These are phyloP conservation scores for Penicillium daleae DNA, from an alignment of 495 filamentous ascomycete genomes.

Conservation along the genomic window DNA sequence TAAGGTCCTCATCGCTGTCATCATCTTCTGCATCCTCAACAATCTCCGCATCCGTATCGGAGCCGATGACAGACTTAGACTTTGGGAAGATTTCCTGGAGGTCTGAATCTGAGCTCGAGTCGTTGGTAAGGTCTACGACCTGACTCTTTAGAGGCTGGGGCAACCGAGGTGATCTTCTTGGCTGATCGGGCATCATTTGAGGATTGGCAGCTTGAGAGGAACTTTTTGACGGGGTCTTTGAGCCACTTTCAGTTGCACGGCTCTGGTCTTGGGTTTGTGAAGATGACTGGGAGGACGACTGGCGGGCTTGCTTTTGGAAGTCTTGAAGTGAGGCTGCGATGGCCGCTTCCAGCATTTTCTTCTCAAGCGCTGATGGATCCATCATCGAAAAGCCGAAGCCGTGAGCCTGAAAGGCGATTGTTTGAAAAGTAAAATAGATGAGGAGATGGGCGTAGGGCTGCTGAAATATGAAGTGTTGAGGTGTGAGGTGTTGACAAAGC, in stretches of 20 bases:
- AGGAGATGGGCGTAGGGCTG: neutral
- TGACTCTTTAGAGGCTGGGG: neutral
- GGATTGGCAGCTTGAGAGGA: neutral
- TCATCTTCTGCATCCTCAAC: slow-evolving; percentile 16
- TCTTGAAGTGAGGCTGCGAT: slow-evolving; percentile 7
- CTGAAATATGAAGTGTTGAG: neutral
- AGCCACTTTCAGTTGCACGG: neutral
- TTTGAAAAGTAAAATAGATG: neutral
- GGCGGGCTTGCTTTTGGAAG: neutral
- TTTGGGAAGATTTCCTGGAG: slow-evolving; percentile 35
- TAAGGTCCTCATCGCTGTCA: slow-evolving; percentile 50
- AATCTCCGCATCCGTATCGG: slow-evolving; percentile 37
- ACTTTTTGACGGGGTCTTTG: neutral
- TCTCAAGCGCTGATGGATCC: neutral
- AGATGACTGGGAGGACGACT: neutral
- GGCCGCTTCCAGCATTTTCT: slow-evolving; percentile 5
- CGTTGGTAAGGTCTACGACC: slow-evolving; percentile 46
- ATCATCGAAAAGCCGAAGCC: neutral
- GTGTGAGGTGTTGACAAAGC: slow-evolving; percentile 1
- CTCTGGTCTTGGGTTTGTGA: neutral
- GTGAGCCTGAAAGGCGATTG: neutral
- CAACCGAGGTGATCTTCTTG: neutral
- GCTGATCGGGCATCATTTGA: neutral
- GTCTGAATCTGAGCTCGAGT: slow-evolving; percentile 39
- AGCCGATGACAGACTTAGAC: slow-evolving; percentile 41